These are phyloP conservation scores for Yamagishiella unicocca DNA, from an alignment of 139 green algal genomes.

Conservation along the genomic window DNA sequence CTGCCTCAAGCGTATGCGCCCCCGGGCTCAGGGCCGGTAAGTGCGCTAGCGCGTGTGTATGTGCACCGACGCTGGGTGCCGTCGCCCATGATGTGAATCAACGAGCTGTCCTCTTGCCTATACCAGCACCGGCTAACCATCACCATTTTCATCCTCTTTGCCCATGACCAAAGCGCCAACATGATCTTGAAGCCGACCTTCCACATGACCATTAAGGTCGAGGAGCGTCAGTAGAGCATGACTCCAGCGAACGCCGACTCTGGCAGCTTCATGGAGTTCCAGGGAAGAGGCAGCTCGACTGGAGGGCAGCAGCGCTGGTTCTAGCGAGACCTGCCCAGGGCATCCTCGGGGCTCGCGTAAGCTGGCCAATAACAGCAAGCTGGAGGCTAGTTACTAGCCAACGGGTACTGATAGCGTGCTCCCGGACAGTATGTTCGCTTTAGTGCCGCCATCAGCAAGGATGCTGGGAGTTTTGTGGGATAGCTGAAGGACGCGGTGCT, in stretches of 20 bases:
- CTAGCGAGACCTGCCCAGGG: neutral
- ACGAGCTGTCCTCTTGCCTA: neutral
- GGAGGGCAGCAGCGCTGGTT: neutral
- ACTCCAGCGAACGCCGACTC: neutral
- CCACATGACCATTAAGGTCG: slow-evolving; percentile 87
- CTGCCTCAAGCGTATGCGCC: slow-evolving; percentile 85
- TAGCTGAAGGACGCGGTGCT: neutral
- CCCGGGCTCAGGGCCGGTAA: slow-evolving; percentile 87
- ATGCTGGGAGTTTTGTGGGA: neutral
- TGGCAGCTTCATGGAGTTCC: neutral
- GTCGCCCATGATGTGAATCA: neutral
- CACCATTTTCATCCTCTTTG: neutral
- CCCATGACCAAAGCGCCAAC: slow-evolving; percentile 62
- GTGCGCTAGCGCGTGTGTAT: too few species aligned
- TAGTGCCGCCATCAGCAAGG: neutral
- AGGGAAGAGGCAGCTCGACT: neutral
- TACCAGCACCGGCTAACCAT: neutral
- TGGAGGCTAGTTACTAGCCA: neutral
- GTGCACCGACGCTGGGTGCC: too few species aligned
- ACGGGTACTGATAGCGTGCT: neutral
- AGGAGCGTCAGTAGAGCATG: slow-evolving; percentile 47
- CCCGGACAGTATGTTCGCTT: neutral
- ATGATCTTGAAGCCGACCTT: slow-evolving; percentile 86
- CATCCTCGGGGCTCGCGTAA: too few species aligned
- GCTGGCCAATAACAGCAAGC: neutral